A percentile compares a stretch with the other conserved stretches of the same genome.
These are phyloP conservation scores for Suaeda aralocaspica DNA, from an alignment of 148 eudicot genomes.

Conservation along the genomic window DNA sequence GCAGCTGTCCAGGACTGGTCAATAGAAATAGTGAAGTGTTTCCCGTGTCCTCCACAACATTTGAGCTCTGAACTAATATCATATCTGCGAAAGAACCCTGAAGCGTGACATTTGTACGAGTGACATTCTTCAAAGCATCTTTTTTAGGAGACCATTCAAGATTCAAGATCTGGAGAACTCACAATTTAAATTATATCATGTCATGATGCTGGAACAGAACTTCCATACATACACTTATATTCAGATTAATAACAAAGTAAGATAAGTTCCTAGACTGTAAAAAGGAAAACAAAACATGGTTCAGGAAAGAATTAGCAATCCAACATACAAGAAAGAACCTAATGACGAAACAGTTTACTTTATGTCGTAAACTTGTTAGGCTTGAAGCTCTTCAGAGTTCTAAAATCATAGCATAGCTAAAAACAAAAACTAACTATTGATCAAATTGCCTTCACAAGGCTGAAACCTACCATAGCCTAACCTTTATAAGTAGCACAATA, in stretches of 20 bases:
- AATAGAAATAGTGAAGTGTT: conserved; percentile 61
- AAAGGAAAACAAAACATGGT: background rate
- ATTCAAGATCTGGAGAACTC: conserved; percentile 65
- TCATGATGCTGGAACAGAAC: conserved; percentile 7
- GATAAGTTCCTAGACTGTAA: background rate
- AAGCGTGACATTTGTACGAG: conserved; percentile 76
- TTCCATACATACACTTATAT: background rate
- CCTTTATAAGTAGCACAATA: background rate
- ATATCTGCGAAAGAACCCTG: conserved; percentile 90
- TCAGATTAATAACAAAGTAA: background rate
- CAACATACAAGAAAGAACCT: background rate
- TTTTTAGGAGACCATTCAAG: conserved; percentile 85
- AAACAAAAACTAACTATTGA: background rate
- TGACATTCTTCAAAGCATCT: conserved; percentile 55
- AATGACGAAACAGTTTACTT: background rate
- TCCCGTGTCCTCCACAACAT: conserved; percentile 34
- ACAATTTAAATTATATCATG: conserved; percentile 9
- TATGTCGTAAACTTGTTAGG: background rate
- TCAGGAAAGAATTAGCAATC: background rate
- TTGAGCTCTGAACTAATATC: conserved; percentile 47
- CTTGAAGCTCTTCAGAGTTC: background rate
- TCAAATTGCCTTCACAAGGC: background rate
- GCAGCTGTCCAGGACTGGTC: conserved; percentile 86
- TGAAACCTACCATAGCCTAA: background rate
- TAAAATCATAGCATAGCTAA: conserved; percentile 4